Percentiles rank a stretch among this genome's conserved stretches.
Conservation (phyloP, 176 grass and related monocot genomes). For the Paspalum vaginatum region DNA sequence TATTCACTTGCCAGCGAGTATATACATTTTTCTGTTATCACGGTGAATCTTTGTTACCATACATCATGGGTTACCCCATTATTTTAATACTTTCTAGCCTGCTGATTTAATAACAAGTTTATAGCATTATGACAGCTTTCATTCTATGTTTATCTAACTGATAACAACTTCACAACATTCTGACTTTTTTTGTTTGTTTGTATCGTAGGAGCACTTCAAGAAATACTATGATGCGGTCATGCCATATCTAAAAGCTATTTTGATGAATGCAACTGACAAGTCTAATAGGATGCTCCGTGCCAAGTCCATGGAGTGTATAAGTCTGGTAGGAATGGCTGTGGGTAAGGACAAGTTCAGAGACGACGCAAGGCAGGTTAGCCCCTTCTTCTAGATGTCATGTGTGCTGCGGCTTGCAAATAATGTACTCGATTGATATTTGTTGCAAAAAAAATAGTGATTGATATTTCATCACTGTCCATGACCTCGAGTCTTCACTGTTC, state of each 20-base stretch:
- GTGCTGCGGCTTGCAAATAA: not conserved
- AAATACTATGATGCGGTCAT: constrained; percentile 99
- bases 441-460: not conserved
- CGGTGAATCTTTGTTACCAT: not conserved
- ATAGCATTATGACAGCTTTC: not conserved
- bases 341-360: constrained; percentile 99
- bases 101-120: not conserved
- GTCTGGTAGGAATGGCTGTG: constrained; percentile 98
- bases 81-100: constrained; percentile 24
- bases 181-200: constrained; percentile 14
- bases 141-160: not conserved
- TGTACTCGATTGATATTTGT: not conserved
- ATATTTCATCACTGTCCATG: not conserved
- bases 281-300: constrained; percentile 98
- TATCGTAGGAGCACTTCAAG: constrained; percentile 86
- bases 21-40: constrained; percentile 1
- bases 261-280: constrained; percentile 98
- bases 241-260: constrained; percentile 97
- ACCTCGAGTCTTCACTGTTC: constrained; percentile 7
- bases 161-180: not conserved
- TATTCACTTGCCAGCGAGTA: not conserved
- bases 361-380: constrained; percentile 84
- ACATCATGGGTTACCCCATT: not conserved
- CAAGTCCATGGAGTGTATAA: constrained; percentile 99
- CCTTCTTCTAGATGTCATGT: constrained; percentile 20